Conservation (phyloP, 805 yeast species). For the Schwanniomyces occidentalis region DNA sequence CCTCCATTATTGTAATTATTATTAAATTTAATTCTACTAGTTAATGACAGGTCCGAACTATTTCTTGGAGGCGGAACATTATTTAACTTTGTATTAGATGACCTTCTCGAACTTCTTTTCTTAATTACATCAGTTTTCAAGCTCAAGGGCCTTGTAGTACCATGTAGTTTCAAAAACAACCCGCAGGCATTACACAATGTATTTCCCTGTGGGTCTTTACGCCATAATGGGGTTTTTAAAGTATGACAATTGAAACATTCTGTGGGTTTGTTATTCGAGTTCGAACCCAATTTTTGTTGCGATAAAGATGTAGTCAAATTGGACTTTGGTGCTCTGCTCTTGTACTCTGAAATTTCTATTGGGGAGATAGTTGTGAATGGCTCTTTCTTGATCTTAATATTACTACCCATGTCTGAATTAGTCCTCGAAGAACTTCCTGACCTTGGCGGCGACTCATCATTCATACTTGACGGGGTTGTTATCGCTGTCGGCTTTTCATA, state of each 20-base stretch:
- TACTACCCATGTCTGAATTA: neutral
- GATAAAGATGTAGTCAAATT: slow-evolving; percentile 22
- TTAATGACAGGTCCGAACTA: slow-evolving; percentile 1
- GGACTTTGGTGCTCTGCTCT: slow-evolving; percentile 12
- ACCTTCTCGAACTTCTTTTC: slow-evolving; percentile 50
- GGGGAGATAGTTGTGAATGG: slow-evolving; percentile 16
- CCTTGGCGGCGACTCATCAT: slow-evolving; percentile 14
- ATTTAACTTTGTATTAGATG: slow-evolving; percentile 9
- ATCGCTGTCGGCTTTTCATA: slow-evolving; percentile 5
- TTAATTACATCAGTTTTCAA: slow-evolving; percentile 58
- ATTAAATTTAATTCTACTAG: slow-evolving; percentile 3
- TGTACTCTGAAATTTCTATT: slow-evolving; percentile 12
- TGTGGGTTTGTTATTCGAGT: slow-evolving; percentile 18
- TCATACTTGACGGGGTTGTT: slow-evolving; percentile 34
- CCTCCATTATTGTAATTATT: slow-evolving; percentile 3
- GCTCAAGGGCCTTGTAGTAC: slow-evolving; percentile 60
- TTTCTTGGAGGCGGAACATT: slow-evolving; percentile 1
- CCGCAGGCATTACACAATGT: slow-evolving; percentile 69
- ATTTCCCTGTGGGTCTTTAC: slow-evolving; percentile 58
- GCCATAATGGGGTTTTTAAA: slow-evolving; percentile 61
- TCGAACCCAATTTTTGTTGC: slow-evolving; percentile 10
- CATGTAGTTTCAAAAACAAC: slow-evolving; percentile 58
- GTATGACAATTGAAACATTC: slow-evolving; percentile 62
- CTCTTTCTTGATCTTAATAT: slow-evolving; percentile 17
- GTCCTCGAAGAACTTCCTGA: neutral